Base-by-base conservation (phyloP, 176 grass and related monocot species). In the Alloteropsis semialata region DNA sequence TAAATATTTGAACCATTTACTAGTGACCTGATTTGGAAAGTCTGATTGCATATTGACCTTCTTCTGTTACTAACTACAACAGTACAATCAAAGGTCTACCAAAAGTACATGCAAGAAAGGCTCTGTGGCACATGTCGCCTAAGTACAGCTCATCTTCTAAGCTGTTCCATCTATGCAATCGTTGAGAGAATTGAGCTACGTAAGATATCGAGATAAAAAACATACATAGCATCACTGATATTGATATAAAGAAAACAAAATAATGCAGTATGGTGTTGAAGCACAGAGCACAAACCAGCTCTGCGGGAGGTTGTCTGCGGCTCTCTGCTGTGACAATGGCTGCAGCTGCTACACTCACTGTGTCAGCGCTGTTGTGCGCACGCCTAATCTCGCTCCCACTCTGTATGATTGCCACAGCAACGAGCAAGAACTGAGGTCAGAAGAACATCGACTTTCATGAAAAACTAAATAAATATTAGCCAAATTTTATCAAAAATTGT, bases 281-380 rank as follows among this genome's bases (percentile, higher is more conserved):
- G 42, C 45, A n/a, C n/a, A n/a, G n/a, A n/a, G n/a, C n/a, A 91
- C 90, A 34, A 45, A 94, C 89, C 79, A 89, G 91, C 53, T 89
- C 94, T 7, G 90, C 82, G 2, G 75, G 54, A 77, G 92, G 94
- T 67, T 90, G 89, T 8, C 84, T 61, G 55, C 94, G 86, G 86
- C 89, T 94, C 76, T 91, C 91, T 1, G 89, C 90, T 0, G 89
- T 75, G 45, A 86, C 82, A 57, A 97, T 94, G 69, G 94, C 94
- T 2, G 82, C 94, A 0, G 94, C 94, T 1, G 94, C 94, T 5
- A 92, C 92, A 84, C 94, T 97, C 33, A 97, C 94, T 2, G 94
- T 97, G 18, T 94, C 94, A 0, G 92, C 92, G 34, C 82, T 97
- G 87, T 92, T 91, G 81, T 92, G 89, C 71, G 77, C 82, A 36